These are phyloP conservation scores for Xylaria telfairii DNA, from an alignment of 495 filamentous ascomycete genomes.

Conservation along the genomic window DNA sequence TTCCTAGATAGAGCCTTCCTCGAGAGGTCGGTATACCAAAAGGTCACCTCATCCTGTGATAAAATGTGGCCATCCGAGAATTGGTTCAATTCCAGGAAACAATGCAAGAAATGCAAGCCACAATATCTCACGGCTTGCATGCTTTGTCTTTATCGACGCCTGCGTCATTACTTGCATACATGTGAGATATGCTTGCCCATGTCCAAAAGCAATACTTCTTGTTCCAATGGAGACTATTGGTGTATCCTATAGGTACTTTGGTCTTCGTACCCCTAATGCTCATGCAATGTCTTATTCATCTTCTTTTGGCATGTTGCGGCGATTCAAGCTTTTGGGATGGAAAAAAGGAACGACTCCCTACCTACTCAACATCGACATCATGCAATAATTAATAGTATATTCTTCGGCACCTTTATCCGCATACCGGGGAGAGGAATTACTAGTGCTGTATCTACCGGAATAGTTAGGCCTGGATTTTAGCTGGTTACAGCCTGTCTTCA, in stretches of 20 bases:
- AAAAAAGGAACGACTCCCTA: not conserved
- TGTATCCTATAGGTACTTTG: not conserved
- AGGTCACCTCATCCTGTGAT: not conserved
- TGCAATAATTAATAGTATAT: not conserved
- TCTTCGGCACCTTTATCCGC: not conserved
- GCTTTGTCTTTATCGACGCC: not conserved
- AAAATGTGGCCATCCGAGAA: not conserved
- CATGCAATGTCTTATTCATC: not conserved
- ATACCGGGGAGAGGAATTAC: not conserved
- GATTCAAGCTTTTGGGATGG: not conserved
- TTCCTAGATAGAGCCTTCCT: not conserved
- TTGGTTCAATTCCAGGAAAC: not conserved
- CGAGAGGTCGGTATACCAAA: not conserved
- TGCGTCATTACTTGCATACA: not conserved
- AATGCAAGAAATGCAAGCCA: not conserved
- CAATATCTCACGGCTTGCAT: not conserved
- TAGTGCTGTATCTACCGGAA: not conserved
- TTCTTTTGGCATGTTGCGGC: not conserved
- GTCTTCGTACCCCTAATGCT: not conserved
- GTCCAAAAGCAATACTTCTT: not conserved
- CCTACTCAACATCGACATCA: not conserved
- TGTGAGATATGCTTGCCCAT: not conserved
- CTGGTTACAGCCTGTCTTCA: not conserved
- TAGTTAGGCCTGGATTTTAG: not conserved
- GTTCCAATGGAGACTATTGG: not conserved